Conservation (phyloP, 768 basidiomycete species). For the Kwoniella dejecticola region DNA sequence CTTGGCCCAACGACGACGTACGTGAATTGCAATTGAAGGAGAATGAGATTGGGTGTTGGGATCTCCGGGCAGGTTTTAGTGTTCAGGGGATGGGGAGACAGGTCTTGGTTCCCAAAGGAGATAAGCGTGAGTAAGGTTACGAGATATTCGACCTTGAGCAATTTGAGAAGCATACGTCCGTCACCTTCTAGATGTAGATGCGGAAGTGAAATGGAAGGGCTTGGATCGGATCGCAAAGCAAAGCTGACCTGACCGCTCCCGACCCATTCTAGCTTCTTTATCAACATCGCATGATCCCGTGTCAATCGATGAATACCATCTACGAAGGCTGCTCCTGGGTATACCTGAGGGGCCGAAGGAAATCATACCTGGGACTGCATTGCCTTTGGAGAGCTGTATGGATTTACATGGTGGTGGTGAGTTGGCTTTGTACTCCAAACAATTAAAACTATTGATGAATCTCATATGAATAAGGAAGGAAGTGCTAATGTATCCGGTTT, state of each 20-base stretch:
- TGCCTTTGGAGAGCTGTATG: conserved; percentile 93
- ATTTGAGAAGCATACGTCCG: too few species aligned
- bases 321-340: conserved; percentile 77
- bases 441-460: background rate
- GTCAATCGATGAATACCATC: conserved; percentile 60
- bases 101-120: conserved; percentile 69
- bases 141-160: too few species aligned
- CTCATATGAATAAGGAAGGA: too few species aligned
- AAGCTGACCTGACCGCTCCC: too few species aligned
- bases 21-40: conserved; percentile 42
- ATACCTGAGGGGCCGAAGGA: conserved; percentile 85
- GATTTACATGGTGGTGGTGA: conserved; percentile 91
- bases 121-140: conserved; percentile 65
- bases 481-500: too few species aligned
- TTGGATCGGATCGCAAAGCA: background rate
- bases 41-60: conserved; percentile 53
- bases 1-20: conserved; percentile 61
- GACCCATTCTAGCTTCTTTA: conserved; percentile 27
- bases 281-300: conserved; percentile 20
- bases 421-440: conserved; percentile 48
- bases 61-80: conserved; percentile 53
- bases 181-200: too few species aligned
- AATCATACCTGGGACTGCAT: conserved; percentile 71
- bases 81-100: conserved; percentile 71
- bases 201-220: too few species aligned